These are phyloP conservation scores for Microstegium vimineum DNA, from an alignment of 176 grass and related monocot genomes.

Conservation along the genomic window DNA sequence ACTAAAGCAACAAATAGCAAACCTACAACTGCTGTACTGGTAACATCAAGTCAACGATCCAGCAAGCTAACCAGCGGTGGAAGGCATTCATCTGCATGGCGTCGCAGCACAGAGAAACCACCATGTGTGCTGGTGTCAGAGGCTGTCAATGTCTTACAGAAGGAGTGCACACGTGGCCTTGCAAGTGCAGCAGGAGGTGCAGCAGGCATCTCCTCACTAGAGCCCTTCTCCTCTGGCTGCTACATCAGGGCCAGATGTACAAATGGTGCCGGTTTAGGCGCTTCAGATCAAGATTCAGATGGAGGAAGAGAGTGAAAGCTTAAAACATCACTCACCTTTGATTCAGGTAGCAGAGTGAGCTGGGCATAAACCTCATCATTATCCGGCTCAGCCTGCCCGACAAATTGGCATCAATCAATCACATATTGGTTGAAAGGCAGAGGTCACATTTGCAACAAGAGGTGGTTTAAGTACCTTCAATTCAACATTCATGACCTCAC, in stretches of 20 bases:
- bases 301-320: conserved; percentile 5
- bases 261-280: neutral
- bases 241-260: conserved; percentile 15
- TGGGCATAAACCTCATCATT: conserved; percentile 95
- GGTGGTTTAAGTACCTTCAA: no score
- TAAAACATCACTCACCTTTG: conserved; percentile 36
- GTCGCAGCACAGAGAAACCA: conserved; percentile 84
- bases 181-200: neutral
- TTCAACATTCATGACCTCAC: no score
- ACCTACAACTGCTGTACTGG: neutral
- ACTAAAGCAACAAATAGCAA: neutral
- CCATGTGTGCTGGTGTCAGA: conserved; percentile 96
- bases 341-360: conserved; percentile 78
- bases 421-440: no score
- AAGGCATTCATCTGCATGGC: conserved; percentile 89
- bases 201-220: conserved; percentile 38
- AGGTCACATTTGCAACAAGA: no score
- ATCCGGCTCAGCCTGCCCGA: conserved; percentile 72
- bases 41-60: conserved; percentile 16
- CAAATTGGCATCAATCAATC: no score
- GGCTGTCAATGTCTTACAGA: conserved; percentile 95
- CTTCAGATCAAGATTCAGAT: neutral
- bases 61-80: conserved; percentile 59
- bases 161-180: conserved; percentile 70
- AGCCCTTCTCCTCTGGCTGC: conserved; percentile 45